These are phyloP conservation scores for Ziziphus jujuba DNA, from an alignment of 306 rosid species.

Conservation along the genomic window DNA sequence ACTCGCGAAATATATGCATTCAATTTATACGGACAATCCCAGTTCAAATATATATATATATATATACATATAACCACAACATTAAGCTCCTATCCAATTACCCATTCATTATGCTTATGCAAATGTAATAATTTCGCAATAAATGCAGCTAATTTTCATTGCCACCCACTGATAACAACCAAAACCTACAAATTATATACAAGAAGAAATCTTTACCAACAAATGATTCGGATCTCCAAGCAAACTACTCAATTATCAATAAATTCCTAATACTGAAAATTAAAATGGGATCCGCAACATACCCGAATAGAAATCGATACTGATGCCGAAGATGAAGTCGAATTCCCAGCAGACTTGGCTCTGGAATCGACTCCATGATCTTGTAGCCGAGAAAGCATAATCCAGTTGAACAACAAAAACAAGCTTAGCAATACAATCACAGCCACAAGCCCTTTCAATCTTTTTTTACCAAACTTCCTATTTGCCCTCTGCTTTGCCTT, in stretches of 20 bases:
- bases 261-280: neutral
- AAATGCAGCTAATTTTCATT: slow-evolving; percentile 3
- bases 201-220: neutral
- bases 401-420: slow-evolving; percentile 64
- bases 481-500: slow-evolving; percentile 30
- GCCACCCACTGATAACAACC: neutral
- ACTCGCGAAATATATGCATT: too few relatives aligned
- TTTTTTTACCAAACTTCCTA: slow-evolving; percentile 51
- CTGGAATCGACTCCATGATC: slow-evolving; percentile 29
- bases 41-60: too few relatives aligned
- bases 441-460: slow-evolving; percentile 49
- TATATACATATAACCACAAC: too few relatives aligned
- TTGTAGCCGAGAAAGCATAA: slow-evolving; percentile 67
- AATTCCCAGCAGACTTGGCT: slow-evolving; percentile 25
- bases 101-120: neutral
- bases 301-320: slow-evolving; percentile 48
- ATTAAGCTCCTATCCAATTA: neutral
- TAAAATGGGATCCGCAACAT: neutral
- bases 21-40: too few relatives aligned
- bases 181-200: neutral
- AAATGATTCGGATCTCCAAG: neutral
- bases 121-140: neutral
- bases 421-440: slow-evolving; percentile 48
- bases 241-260: neutral
- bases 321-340: slow-evolving; percentile 27